These are phyloP conservation scores for Didymella segeticola DNA, from an alignment of 2,329 filamentous ascomycete species.

Conservation along the genomic window DNA sequence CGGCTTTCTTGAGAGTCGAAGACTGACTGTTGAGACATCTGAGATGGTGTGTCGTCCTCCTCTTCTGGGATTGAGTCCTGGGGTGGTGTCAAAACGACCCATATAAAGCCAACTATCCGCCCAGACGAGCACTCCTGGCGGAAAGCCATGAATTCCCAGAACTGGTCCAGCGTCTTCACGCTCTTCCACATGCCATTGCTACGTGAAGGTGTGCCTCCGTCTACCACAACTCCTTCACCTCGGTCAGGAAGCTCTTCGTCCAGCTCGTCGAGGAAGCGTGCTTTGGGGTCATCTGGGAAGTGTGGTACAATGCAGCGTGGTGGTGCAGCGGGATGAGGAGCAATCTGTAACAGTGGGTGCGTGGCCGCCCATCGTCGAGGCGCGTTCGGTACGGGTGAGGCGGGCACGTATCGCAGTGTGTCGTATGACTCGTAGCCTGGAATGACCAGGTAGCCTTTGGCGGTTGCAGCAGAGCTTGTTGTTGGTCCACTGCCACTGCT, in stretches of 20 bases:
- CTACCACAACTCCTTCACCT: constrained; percentile 40
- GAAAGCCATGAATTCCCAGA: constrained; percentile 99
- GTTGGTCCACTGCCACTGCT: constrained; percentile 30
- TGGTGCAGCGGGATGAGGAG: constrained; percentile 71
- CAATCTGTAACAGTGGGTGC: constrained; percentile 76
- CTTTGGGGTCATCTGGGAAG: constrained; percentile 95
- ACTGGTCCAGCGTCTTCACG: constrained; percentile 83
- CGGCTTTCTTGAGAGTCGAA: constrained; percentile 25
- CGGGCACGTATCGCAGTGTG: constrained; percentile 78
- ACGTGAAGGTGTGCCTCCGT: constrained; percentile 52
- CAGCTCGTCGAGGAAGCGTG: constrained; percentile 84
- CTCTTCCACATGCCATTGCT: constrained; percentile 80
- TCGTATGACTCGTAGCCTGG: constrained; percentile 86
- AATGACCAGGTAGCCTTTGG: constrained; percentile 83
- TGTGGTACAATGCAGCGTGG: constrained; percentile 85
- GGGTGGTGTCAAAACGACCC: constrained; percentile 81
- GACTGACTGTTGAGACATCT: constrained; percentile 27
- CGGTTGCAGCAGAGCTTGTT: constrained; percentile 42
- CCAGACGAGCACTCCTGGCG: constrained; percentile 95
- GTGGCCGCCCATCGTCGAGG: constrained; percentile 62
- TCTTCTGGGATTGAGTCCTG: constrained; percentile 44
- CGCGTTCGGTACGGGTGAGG: constrained; percentile 48
- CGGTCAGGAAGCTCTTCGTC: constrained; percentile 78
- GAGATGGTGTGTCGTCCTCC: constrained; percentile 37
- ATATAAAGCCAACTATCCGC: constrained; percentile 90